Evolutionary conservation across 2,329 filamentous ascomycete species (phyloP).

Genomic region (Colletotrichum limetticola): DNA sequence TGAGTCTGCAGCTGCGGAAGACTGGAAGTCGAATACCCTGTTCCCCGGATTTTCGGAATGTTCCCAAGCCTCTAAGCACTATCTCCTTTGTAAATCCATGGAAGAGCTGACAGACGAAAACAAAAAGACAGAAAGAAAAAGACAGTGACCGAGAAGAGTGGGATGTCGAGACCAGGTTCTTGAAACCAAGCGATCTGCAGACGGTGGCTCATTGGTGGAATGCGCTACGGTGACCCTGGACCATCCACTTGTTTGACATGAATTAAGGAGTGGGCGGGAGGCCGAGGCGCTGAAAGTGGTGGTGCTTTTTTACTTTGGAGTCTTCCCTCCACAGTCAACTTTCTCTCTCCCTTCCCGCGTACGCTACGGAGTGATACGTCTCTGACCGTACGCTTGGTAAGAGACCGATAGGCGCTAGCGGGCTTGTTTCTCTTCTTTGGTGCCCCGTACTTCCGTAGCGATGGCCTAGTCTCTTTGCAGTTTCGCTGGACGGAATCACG

Average conservation of each 20-base stretch:
- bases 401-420: background rate
- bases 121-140: background rate
- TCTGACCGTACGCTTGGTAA: background rate
- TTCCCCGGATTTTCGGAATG: conserved; percentile 6
- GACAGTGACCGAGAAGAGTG: background rate
- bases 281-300: background rate
- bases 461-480: background rate
- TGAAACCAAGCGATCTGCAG: background rate
- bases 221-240: background rate
- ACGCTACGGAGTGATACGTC: background rate
- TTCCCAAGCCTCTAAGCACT: background rate
- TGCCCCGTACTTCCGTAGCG: too few species aligned
- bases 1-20: background rate
- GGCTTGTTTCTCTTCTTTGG: background rate
- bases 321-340: background rate
- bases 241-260: conserved; percentile 29
- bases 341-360: background rate
- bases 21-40: background rate
- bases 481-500: too few species aligned
- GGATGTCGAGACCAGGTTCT: background rate
- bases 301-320: background rate
- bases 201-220: background rate
- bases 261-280: conserved; percentile 31
- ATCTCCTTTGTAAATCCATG: background rate
- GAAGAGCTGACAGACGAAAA: background rate